Evolutionary conservation across 2,329 filamentous ascomycete genomes (phyloP), one percentile per base, ranked within the genome.

Genomic region (Scedosporium aurantiacum): DNA sequence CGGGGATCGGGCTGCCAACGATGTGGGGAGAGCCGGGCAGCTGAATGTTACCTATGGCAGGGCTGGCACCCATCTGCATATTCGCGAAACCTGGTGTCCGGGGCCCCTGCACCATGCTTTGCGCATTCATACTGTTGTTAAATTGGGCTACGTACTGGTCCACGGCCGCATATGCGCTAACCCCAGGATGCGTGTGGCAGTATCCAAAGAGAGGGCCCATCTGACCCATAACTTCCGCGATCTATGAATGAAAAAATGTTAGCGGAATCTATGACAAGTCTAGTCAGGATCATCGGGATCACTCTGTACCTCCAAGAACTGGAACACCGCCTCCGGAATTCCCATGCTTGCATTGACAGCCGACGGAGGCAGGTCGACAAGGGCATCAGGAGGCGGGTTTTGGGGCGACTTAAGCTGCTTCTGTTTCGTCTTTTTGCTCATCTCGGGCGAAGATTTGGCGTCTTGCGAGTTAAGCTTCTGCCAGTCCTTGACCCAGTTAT

Each of bases 401-500:
- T 78, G 76, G 12, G 84, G 84, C 1, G 82, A 85, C 72, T 85
- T 87, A 68, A 84, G 74, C 62, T 75, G 72, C 66, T 81, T 82
- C 23, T 74, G 68, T 68, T 87, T 87, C 70, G 75, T 75, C 76
- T 87, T 87, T 71, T 87, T 87, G 70, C 79, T 85, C 79, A 87
- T 83, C 67, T 87, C 84, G 0, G 84, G 84, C 1, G 84, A 87
- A 62, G 78, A 72, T 68, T 84, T 86, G 59, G 71, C 73, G 65
- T 86, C 83, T 62, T 78, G 75, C 1, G 76, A 70, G 70, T 87
- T 87, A 52, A 83, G 71, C 67, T 76, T 81, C 63, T 79, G 77
- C 84, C 84, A 87, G 25, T 87, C 84, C 73, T 87, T 87, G 66
- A 81, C 76, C 84, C 84, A 87, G 64, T 79, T 78, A 65, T 87